Percentiles rank a stretch among this genome's conserved stretches.
These are phyloP conservation scores for Plasmodium coatneyi DNA, from an alignment of 169 alveolate genomes.

Conservation along the genomic window DNA sequence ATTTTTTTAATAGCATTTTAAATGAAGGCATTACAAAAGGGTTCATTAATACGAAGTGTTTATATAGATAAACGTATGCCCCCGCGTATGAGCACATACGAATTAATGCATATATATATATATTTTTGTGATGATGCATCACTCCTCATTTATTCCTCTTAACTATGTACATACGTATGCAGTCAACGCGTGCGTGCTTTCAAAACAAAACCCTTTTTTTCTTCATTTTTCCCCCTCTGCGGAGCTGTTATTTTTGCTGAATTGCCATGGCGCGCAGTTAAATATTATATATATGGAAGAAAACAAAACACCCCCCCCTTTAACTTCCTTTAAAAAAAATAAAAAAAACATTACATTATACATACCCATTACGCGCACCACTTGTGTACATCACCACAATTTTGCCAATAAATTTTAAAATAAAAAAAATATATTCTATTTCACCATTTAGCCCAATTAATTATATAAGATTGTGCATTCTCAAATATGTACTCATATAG, in stretches of 20 bases:
- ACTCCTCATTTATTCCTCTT: neutral
- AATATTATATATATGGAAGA: neutral
- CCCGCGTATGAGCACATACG: neutral
- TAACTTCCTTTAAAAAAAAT: neutral
- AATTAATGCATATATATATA: neutral
- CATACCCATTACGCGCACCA: neutral
- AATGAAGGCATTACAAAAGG: neutral
- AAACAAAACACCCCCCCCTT: neutral
- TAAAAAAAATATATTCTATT: neutral
- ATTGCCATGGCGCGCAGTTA: neutral
- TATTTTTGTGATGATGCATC: neutral
- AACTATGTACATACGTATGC: neutral
- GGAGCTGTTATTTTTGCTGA: neutral
- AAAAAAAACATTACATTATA: neutral
- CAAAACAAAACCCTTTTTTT: neutral
- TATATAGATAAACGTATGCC: constrained; percentile 2
- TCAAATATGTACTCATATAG: neutral
- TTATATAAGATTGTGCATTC: neutral
- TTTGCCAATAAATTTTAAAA: neutral
- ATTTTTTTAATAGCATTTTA: neutral
- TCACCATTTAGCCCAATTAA: neutral
- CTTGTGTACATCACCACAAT: neutral
- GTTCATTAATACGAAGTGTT: neutral
- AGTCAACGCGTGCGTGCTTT: neutral
- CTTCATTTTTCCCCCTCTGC: neutral